Percentiles rank a stretch among this genome's conserved stretches.
These are phyloP conservation scores for Crithidia sp. DNA, from an alignment of 208 protist genomes.

Conservation along the genomic window DNA sequence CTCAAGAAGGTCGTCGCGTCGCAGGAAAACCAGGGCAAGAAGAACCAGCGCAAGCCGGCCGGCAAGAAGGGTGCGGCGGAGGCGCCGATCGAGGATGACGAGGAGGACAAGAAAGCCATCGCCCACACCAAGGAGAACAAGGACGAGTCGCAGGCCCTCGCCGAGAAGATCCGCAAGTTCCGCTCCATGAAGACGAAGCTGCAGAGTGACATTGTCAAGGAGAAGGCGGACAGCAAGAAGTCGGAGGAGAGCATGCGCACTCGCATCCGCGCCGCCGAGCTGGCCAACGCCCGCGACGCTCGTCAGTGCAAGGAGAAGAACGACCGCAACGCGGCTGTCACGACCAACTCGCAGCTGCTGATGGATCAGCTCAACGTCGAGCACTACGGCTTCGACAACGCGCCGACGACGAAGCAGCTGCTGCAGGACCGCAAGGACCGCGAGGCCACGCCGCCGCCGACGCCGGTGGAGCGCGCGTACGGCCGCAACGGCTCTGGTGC, in stretches of 20 bases:
- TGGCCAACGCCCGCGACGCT: slow-evolving; percentile 62
- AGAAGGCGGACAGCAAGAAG: slow-evolving; percentile 45
- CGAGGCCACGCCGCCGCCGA: slow-evolving; percentile 36
- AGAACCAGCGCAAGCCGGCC: not conserved
- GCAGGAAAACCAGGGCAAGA: slow-evolving; percentile 48
- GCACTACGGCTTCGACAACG: slow-evolving; percentile 78
- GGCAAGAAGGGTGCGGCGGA: slow-evolving; percentile 11
- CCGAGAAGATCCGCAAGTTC: slow-evolving; percentile 67
- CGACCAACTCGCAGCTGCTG: slow-evolving; percentile 69
- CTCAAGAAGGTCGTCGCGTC: slow-evolving; percentile 48
- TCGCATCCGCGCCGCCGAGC: slow-evolving; percentile 51
- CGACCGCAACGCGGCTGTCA: slow-evolving; percentile 65
- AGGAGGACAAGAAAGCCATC: slow-evolving; percentile 44
- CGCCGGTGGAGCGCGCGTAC: slow-evolving; percentile 27
- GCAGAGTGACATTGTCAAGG: slow-evolving; percentile 48
- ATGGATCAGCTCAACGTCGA: slow-evolving; percentile 77
- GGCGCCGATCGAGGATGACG: slow-evolving; percentile 23
- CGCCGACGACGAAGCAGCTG: slow-evolving; percentile 58
- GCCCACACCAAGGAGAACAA: slow-evolving; percentile 52
- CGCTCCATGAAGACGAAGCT: slow-evolving; percentile 71
- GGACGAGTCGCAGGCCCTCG: slow-evolving; percentile 29
- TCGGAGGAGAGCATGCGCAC: slow-evolving; percentile 47
- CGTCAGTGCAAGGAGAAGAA: slow-evolving; percentile 75
- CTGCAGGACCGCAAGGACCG: slow-evolving; percentile 56
- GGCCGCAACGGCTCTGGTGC: slow-evolving; percentile 15